Base-by-base conservation (phyloP, 2,329 filamentous ascomycete genomes). In the Microdochium nivale region DNA sequence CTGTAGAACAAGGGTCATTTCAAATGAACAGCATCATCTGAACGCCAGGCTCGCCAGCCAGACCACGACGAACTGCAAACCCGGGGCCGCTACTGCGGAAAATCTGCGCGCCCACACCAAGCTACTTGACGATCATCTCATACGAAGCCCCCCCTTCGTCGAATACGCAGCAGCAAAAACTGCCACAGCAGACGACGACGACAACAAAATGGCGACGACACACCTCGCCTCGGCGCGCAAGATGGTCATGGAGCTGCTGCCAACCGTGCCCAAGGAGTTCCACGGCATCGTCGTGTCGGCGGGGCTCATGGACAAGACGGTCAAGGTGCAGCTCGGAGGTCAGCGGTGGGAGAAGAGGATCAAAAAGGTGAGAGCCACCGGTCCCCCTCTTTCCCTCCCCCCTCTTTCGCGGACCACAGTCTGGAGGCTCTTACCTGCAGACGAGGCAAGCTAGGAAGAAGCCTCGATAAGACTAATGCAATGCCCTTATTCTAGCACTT, bases 231-330 rank as follows among this genome's bases (percentile, higher is more conserved):
- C 40, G 2, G 40, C 40, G 40, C 40, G 40, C 3, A 44, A 44
- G 19, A 23, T 19, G 10, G 40, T 44, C 40, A 23, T 19, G 40
- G 40, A 44, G 14, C 40, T 44, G 40, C 19, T 44, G 21, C 40
- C 40, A 13, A 21, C 69, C 69, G 51, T 68, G 67, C 51, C 71
- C 49, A 74, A 75, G 54, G 75, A 81, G 61, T 65, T 82, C 52
- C 75, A 77, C 54, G 87, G 86, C 55, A 81, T 92, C 40, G 88
- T 92, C 24, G 80, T 91, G 49, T 89, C 87, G 43, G 83, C 87
- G 7, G 88, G 88, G 21, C 77, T 84, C 53, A 90, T 90, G 85
- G 71, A 82, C 53, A 88, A 85, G 69, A 90, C 87, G 2, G 86
- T 90, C 52, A 90, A 88, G 69, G 88, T 91, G 55, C 80, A 83